Base-by-base conservation (phyloP, 2,329 filamentous ascomycete genomes). In the Setomelanomma holmii region DNA sequence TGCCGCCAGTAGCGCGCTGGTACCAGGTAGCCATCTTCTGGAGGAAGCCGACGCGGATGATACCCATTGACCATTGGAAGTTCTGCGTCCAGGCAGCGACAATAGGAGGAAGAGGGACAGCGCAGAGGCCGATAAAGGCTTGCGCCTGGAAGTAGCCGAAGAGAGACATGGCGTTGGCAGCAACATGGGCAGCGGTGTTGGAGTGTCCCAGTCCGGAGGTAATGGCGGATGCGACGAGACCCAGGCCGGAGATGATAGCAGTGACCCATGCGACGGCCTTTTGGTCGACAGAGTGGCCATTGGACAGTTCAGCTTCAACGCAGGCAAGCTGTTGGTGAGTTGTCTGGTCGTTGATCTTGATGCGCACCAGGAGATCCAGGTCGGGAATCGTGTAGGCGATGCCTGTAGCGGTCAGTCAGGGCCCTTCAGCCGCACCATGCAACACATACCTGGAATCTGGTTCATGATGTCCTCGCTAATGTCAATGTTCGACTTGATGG, bases 1-100 rank as follows among this genome's bases (percentile, higher is more conserved):
- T 91, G 58, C 93, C 93, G 46, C 93, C 93, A 2, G 93, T 98
- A 3, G 93, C 85, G 56, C 93, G 89, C 78, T 96, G 93, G 73
- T 97, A 98, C 93, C 93, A 98, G 30, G 92, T 96, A 56, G 91
- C 90, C 68, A 96, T 90, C 41, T 81, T 82, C 78, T 98, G 91
- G 78, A 97, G 84, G 74, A 96, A 97, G n/a, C 81, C 82, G 36
- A 97, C 83, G 45, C 85, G 85, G 67, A 98, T 96, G 66, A 98
- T 92, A 65, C 93, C 93, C 91, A 98, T 95, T 69, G 89, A 96
- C 93, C 93, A 98, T 72, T 96, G 90, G 79, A 98, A 97, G 77
- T 97, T 93, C 78, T 97, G 93, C 1, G 93, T 96, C 93, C 93
- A 98, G 0, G 93, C 84, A 67, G 90, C 84, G 47, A 96, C 93